A percentile compares a stretch with the other conserved stretches of the same genome.
Conservation (phyloP, 176 grass and related monocot genomes). For the Phoenix dactylifera region DNA sequence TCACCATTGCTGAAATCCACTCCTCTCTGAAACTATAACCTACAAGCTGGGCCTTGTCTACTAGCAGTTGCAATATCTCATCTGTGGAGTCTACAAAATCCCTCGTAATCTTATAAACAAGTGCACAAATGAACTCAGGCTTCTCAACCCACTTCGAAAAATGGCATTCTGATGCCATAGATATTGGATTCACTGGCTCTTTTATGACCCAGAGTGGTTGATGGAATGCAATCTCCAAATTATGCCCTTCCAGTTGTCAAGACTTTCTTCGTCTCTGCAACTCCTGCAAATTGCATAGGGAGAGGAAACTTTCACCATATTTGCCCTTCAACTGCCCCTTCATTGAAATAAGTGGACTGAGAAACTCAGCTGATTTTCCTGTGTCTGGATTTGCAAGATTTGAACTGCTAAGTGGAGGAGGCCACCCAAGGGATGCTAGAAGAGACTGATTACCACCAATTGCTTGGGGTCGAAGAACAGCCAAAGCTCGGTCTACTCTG, state of each 20-base stretch:
- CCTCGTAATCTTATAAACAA: constrained; percentile 75
- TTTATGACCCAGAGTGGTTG: constrained; percentile 91
- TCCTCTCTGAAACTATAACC: constrained; percentile 98
- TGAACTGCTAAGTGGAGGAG: constrained; percentile 52
- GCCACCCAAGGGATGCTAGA: constrained; percentile 74
- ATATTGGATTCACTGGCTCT: constrained; percentile 82
- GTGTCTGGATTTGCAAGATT: constrained; percentile 41
- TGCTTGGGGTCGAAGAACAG: constrained; percentile 78
- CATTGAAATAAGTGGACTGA: constrained; percentile 78
- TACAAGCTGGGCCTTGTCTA: constrained; percentile 84
- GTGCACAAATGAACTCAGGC: constrained; percentile 84
- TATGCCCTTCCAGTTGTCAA: constrained; percentile 58
- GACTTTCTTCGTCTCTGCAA: constrained; percentile 73
- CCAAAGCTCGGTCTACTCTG: constrained; percentile 81
- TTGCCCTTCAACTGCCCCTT: constrained; percentile 56
- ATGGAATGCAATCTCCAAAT: constrained; percentile 41
- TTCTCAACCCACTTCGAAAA: constrained; percentile 92
- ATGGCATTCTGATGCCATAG: constrained; percentile 40
- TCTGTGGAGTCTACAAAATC: constrained; percentile 89
- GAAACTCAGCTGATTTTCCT: constrained; percentile 32
- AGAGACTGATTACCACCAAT: constrained; percentile 79
- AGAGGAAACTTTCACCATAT: constrained; percentile 84
- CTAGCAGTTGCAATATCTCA: constrained; percentile 80
- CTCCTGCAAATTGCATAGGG: constrained; percentile 72
- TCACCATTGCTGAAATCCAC: constrained; percentile 67